Conservation (phyloP, 192 early-diverging fungal species). For the Podila horticola region DNA sequence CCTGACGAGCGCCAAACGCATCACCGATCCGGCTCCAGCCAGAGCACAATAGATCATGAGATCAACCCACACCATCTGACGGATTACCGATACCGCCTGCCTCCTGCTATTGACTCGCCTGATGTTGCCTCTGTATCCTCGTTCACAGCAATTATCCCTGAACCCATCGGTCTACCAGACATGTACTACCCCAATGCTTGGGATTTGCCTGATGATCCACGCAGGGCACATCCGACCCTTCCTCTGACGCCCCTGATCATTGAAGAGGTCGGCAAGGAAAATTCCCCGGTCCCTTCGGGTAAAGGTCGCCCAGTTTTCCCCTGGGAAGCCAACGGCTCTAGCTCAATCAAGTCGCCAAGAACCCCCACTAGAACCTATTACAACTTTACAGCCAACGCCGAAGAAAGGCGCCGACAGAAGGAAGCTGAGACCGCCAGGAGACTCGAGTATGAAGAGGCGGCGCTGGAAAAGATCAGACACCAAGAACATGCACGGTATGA, state of each 20-base stretch:
- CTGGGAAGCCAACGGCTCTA: conserved; percentile 28
- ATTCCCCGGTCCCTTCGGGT: conserved; percentile 31
- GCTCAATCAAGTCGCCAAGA: conserved; percentile 5
- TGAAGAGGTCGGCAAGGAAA: conserved; percentile 21
- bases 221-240: conserved; percentile 17
- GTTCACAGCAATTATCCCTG: conserved; percentile 40
- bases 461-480: conserved; percentile 18
- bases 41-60: conserved; percentile 8
- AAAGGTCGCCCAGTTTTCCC: conserved; percentile 42
- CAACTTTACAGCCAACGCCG: conserved; percentile 26
- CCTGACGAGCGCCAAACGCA: conserved; percentile 24
- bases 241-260: conserved; percentile 8
- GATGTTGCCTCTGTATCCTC: background rate
- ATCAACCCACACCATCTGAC: conserved; percentile 45
- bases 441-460: conserved; percentile 24
- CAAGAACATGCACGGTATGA: conserved; percentile 36
- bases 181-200: conserved; percentile 53
- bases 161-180: conserved; percentile 40
- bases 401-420: conserved; percentile 22
- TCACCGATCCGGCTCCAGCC: background rate
- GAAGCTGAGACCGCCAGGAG: conserved; percentile 17
- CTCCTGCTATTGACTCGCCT: conserved; percentile 11
- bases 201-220: conserved; percentile 45
- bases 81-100: conserved; percentile 38
- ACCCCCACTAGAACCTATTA: conserved; percentile 39